A percentile compares a stretch with the other conserved stretches of the same genome.
Conservation (phyloP, 169 alveolate genomes). For the Ichthyophthirius multifiliis region DNA sequence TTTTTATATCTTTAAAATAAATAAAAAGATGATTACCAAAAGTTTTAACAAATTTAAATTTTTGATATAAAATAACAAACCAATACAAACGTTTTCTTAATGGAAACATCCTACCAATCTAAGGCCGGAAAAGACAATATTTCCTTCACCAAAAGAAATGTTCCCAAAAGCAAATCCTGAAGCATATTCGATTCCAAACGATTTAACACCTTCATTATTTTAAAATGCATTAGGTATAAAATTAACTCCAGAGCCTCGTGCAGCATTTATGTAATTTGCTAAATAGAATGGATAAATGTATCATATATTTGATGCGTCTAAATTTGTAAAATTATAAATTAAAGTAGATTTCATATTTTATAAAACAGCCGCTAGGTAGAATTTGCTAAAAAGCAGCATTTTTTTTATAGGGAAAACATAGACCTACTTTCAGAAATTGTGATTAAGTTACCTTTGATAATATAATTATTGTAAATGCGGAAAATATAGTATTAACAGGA, state of each 20-base stretch:
- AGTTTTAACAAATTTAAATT: no score
- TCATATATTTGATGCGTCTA: conserved; percentile 21
- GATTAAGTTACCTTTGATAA: background rate
- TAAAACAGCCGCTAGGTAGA: conserved; percentile 11
- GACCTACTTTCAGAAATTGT: conserved; percentile 4
- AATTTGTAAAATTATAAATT: background rate
- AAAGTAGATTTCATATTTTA: background rate
- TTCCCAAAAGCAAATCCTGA: background rate
- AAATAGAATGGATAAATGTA: conserved; percentile 2
- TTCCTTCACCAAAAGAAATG: background rate
- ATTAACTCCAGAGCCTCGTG: no score
- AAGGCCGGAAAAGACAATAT: background rate
- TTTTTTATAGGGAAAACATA: conserved; percentile 8
- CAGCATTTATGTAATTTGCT: background rate
- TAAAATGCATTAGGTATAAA: background rate
- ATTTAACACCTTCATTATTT: background rate
- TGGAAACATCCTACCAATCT: background rate
- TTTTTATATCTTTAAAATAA: no score
- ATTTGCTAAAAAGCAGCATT: conserved; percentile 6
- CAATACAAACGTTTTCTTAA: background rate
- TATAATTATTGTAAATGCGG: conserved; percentile 17
- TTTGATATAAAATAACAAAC: no score
- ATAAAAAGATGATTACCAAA: no score
- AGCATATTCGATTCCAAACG: background rate
- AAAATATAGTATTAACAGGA: conserved; percentile 4